Conservation (phyloP, 2,329 filamentous ascomycete species). For the Monosporascus sp. region DNA sequence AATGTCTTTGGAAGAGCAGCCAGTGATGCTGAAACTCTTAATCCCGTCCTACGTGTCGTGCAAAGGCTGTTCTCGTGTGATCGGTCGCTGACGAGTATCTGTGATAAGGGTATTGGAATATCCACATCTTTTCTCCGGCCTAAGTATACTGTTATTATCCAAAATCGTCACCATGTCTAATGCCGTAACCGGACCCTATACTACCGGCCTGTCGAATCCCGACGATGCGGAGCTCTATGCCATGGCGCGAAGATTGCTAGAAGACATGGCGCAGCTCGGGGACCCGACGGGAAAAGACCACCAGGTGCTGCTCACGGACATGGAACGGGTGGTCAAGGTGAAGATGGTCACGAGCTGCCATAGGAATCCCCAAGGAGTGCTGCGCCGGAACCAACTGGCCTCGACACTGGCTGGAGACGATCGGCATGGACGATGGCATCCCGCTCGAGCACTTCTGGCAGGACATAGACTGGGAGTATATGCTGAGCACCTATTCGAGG, state of each 20-base stretch:
- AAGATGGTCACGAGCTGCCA: neutral
- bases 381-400: too few species aligned
- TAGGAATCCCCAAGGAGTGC: neutral
- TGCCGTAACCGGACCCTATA: neutral
- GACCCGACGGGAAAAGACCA: constrained; percentile 11
- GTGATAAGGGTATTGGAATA: constrained; percentile 18
- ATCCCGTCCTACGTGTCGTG: neutral
- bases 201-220: neutral
- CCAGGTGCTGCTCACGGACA: constrained; percentile 7
- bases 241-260: constrained; percentile 4
- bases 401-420: neutral
- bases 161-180: neutral
- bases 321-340: constrained; percentile 8
- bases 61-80: constrained; percentile 1
- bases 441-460: constrained; percentile 1
- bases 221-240: constrained; percentile 5
- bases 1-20: constrained; percentile 5
- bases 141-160: constrained; percentile 13
- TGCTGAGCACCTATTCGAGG: constrained; percentile 4
- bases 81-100: constrained; percentile 8
- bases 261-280: constrained; percentile 7
- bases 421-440: neutral
- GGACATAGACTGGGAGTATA: constrained; percentile 4
- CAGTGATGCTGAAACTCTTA: constrained; percentile 7
- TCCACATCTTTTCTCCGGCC: constrained; percentile 18